A percentile compares a stretch with the other conserved stretches of the same genome.
These are phyloP conservation scores for Pleurotus pulmonarius DNA, from an alignment of 768 basidiomycete genomes.

Conservation along the genomic window DNA sequence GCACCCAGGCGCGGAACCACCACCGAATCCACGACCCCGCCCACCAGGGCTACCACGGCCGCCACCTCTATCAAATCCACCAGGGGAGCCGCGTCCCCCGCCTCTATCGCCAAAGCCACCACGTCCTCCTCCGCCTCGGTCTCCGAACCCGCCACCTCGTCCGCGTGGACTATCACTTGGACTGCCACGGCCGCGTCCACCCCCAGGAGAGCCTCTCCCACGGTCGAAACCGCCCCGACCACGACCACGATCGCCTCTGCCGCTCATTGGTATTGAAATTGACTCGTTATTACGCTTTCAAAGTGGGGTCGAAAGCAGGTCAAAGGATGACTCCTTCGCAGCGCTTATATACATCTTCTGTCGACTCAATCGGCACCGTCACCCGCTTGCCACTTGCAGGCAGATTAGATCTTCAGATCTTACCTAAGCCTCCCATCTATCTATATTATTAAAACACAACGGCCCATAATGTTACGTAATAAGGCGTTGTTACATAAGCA, in stretches of 20 bases:
- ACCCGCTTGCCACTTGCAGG: neutral
- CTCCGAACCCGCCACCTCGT: slow-evolving; percentile 15
- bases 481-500: too few species aligned
- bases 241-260: slow-evolving; percentile 35
- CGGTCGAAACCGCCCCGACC: slow-evolving; percentile 23
- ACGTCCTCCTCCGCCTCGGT: slow-evolving; percentile 12
- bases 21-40: slow-evolving; percentile 14
- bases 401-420: neutral
- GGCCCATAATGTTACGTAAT: too few species aligned
- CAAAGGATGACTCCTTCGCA: too few species aligned
- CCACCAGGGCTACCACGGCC: slow-evolving; percentile 24
- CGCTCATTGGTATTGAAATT: slow-evolving; percentile 22
- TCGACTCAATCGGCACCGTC: too few species aligned
- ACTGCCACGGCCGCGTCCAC: slow-evolving; percentile 18
- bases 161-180: slow-evolving; percentile 17
- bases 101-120: slow-evolving; percentile 15
- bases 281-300: too few species aligned
- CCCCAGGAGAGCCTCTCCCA: neutral
- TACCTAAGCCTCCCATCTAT: neutral
- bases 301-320: too few species aligned
- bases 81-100: slow-evolving; percentile 26
- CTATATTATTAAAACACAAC: too few species aligned
- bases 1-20: slow-evolving; percentile 19
- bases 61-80: slow-evolving; percentile 22
- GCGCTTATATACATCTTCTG: neutral